Conservation (phyloP, 1,284 basidiomycete genomes). For the Leccinum holopus region DNA sequence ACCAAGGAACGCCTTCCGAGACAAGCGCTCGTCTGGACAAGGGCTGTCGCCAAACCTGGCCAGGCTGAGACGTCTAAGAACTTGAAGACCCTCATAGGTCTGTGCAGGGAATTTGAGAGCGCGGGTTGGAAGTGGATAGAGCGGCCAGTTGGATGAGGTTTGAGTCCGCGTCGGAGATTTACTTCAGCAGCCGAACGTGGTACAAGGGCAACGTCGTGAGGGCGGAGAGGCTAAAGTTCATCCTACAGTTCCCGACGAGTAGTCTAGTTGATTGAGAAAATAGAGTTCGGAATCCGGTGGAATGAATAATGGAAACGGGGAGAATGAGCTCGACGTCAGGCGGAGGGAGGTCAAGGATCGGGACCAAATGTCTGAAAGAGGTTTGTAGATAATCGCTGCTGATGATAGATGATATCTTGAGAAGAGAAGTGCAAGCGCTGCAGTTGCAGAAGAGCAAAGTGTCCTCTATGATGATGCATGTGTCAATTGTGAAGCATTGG, state of each 20-base stretch:
- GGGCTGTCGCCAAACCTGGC: constrained; percentile 50
- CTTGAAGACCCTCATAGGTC: too few relatives aligned
- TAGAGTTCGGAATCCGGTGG: constrained; percentile 45
- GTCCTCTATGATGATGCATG: too few relatives aligned
- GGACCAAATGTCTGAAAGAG: too few relatives aligned
- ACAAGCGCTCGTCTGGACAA: constrained; percentile 52
- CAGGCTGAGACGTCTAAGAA: constrained; percentile 41
- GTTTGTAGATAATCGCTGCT: too few relatives aligned
- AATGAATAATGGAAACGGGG: constrained; percentile 53
- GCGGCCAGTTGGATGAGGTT: too few relatives aligned
- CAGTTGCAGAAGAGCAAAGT: too few relatives aligned
- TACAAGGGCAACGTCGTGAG: constrained; percentile 39
- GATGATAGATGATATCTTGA: too few relatives aligned
- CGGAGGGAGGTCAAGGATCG: neutral
- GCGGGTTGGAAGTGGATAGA: too few relatives aligned
- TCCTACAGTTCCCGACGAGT: constrained; percentile 38
- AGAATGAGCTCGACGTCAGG: constrained; percentile 22
- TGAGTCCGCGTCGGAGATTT: too few relatives aligned
- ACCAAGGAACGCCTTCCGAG: constrained; percentile 48
- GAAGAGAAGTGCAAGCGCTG: too few relatives aligned
- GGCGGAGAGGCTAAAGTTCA: constrained; percentile 40
- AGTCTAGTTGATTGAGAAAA: constrained; percentile 41
- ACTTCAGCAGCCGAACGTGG: constrained; percentile 35
- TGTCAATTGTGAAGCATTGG: too few relatives aligned
- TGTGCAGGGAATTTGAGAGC: too few relatives aligned